Base-by-base conservation (phyloP, 768 basidiomycete species). In the Lactarius deliciosus region DNA sequence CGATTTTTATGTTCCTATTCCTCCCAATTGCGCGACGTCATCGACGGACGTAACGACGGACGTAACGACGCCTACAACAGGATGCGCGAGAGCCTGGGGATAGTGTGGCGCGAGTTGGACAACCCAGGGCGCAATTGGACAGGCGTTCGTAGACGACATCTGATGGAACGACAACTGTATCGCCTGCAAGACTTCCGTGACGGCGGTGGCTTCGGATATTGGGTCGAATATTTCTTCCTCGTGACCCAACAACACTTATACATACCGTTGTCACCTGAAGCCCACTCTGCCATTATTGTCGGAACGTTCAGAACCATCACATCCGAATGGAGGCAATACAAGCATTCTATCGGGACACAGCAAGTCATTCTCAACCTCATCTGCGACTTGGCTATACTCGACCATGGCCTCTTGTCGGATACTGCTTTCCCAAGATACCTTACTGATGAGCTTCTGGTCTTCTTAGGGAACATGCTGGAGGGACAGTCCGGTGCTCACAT, bases 331-430 rank as follows among this genome's bases (percentile, higher is more conserved):
- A 22, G 25, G 15, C 22, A 13, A 36, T 16, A 45, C 55, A 60
- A 56, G 7, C 34, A 64, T 18, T 63, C 40, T 2, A 10, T 41
- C 7, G 69, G 56, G 38, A 68, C 66, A 15, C 66, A 68, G 41
- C 45, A 73, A 61, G 3, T 71, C 70, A 3, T 69, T 63, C 7
- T 77, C 68, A n/a, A 75, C 75, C n/a, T 66, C 69, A 5, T 50
- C 47, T 50, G 47, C 47, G 47, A 50, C 47, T 5, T 50, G 68
- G 71, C 77, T 73, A 68, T 59, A 30, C 36, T 10, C 6, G 34
- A 40, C n/a, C 59, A 4, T 13, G 18, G 38, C 38, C 2, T 4
- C 34, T 1, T 20, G 4, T 28, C 36, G 1, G 22, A 7, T 55
- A 0, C 0, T 25, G 9, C 13, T 13, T 40, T 20, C 28, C 65